A percentile compares a stretch with the other conserved stretches of the same genome.
Evolutionary conservation across 306 rosid species (phyloP).

Genomic region (Castanea mollissima): DNA sequence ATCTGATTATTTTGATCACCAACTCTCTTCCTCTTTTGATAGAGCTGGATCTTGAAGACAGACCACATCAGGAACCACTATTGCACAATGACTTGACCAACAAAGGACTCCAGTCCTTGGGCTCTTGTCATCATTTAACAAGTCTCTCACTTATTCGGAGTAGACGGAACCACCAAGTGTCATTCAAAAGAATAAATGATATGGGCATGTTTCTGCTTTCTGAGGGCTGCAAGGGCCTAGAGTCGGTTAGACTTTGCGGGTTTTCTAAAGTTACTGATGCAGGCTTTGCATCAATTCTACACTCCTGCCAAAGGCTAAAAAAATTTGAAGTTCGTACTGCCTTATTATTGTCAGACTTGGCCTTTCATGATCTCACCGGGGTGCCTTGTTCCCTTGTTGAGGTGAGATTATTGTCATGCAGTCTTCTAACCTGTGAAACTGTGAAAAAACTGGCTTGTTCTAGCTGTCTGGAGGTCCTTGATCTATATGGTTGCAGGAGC

Average conservation of each 20-base stretch:
- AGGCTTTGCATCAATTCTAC: conserved; percentile 34
- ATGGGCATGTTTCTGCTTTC: conserved; percentile 32
- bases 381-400: conserved; percentile 22
- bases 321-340: conserved; percentile 32
- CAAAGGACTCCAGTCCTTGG: conserved; percentile 25
- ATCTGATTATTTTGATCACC: conserved; percentile 8
- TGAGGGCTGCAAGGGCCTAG: conserved; percentile 20
- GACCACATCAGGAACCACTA: conserved; percentile 10
- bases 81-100: conserved; percentile 20
- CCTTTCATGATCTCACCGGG: conserved; percentile 14
- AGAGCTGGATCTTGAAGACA: conserved; percentile 38
- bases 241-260: conserved; percentile 32
- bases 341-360: conserved; percentile 26
- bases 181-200: conserved; percentile 32
- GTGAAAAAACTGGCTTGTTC: conserved; percentile 29
- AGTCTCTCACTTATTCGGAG: conserved; percentile 27
- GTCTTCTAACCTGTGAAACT: conserved; percentile 30
- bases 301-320: conserved; percentile 20
- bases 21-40: conserved; percentile 21
- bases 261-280: conserved; percentile 38
- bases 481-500: conserved; percentile 37
- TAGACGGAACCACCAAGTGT: conserved; percentile 17
- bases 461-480: conserved; percentile 26
- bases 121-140: conserved; percentile 10
- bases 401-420: conserved; percentile 29